Evolutionary conservation across 2,329 filamentous ascomycete species (phyloP).

Genomic region (Chrysoporthe deuterocubensis): DNA sequence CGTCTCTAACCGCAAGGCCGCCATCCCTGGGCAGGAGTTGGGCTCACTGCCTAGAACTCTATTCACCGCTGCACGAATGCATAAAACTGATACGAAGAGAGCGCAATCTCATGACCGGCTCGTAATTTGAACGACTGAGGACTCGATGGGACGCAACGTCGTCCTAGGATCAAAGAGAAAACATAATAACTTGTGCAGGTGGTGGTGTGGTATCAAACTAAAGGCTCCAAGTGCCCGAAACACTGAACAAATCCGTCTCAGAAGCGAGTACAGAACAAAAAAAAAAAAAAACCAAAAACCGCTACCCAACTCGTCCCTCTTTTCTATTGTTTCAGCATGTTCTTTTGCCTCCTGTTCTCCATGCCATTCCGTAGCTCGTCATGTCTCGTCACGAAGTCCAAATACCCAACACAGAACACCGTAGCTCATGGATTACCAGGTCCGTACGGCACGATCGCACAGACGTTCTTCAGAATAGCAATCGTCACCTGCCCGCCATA

Average conservation of each 20-base stretch:
- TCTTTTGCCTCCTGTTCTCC: neutral
- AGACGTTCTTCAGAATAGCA: neutral
- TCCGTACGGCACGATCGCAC: neutral
- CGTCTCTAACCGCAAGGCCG: neutral
- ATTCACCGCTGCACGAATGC: too few relatives aligned
- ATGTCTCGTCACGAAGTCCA: constrained; percentile 9
- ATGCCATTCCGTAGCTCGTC: constrained; percentile 14
- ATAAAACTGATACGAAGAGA: too few relatives aligned
- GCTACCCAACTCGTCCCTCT: constrained; percentile 20
- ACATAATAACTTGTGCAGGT: constrained; percentile 15
- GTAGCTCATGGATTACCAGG: neutral
- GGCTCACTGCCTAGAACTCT: too few relatives aligned
- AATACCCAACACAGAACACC: neutral
- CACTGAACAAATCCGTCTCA: constrained; percentile 7
- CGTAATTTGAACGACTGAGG: neutral
- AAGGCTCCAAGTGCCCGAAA: constrained; percentile 12
- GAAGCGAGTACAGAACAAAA: constrained; percentile 11
- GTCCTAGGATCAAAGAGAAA: neutral
- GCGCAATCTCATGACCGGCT: too few relatives aligned
- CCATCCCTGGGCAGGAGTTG: neutral
- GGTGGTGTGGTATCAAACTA: constrained; percentile 27
- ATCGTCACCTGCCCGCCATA: constrained; percentile 8
- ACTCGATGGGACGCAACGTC: neutral
- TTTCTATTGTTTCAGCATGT: constrained; percentile 5
- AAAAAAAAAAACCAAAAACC: constrained; percentile 18